Conservation (phyloP, 495 filamentous ascomycete genomes). For the Bryoglossum gracile region DNA sequence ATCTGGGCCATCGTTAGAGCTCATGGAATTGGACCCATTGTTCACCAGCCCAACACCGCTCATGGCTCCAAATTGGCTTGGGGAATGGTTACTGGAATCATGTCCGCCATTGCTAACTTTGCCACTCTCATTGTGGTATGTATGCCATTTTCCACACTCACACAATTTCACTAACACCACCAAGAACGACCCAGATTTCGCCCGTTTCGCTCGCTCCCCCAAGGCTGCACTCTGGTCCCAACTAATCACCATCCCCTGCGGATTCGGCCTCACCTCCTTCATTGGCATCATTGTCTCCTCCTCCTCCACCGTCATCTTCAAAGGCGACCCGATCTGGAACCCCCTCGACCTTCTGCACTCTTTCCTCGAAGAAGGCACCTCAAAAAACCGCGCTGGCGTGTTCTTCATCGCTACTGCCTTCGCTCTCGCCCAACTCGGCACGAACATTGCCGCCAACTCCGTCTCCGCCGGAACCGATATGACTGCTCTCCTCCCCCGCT, state of each 20-base stretch:
- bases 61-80: conserved; percentile 68
- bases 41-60: conserved; percentile 57
- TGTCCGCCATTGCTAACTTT: conserved; percentile 89
- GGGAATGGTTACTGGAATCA: conserved; percentile 76
- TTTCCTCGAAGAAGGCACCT: conserved; percentile 65
- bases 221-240: conserved; percentile 85
- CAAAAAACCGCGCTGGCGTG: conserved; percentile 74
- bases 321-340: conserved; percentile 73
- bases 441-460: conserved; percentile 90
- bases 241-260: conserved; percentile 75
- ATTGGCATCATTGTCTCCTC: conserved; percentile 93
- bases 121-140: conserved; percentile 65
- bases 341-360: conserved; percentile 66
- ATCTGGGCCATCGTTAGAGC: conserved; percentile 84
- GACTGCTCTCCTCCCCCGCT: conserved; percentile 83
- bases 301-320: conserved; percentile 70
- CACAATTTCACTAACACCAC: neutral
- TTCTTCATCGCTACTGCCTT: conserved; percentile 83
- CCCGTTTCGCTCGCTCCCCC: conserved; percentile 76
- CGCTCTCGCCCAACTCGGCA: conserved; percentile 74
- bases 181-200: conserved; percentile 76
- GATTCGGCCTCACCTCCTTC: conserved; percentile 84
- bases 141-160: conserved; percentile 17
- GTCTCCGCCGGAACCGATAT: conserved; percentile 87
- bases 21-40: conserved; percentile 77